Conservation (phyloP, 1,284 basidiomycete genomes). For the Dichomitus squalens region DNA sequence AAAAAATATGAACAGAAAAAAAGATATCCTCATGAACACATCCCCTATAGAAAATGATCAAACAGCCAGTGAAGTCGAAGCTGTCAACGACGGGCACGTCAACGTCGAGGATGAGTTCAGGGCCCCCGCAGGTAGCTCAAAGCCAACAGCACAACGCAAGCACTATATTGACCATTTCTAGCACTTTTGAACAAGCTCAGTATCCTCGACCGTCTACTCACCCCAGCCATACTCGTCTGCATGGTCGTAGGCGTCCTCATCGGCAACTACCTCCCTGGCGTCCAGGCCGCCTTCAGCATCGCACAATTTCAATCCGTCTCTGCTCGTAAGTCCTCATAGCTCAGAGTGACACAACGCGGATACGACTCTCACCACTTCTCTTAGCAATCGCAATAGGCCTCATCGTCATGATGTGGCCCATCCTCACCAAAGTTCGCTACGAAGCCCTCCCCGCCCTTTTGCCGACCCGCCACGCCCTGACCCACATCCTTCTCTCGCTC, state of each 20-base stretch:
- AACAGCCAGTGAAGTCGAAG: no score
- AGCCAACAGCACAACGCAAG: no score
- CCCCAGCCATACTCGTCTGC: conserved; percentile 69
- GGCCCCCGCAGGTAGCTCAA: no score
- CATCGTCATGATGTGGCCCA: conserved; percentile 92
- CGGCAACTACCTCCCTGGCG: conserved; percentile 54
- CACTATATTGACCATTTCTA: conserved; percentile 21
- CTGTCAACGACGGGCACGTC: no score
- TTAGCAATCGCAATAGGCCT: conserved; percentile 77
- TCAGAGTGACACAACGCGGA: no score
- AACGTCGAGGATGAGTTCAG: no score
- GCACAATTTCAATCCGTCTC: conserved; percentile 58
- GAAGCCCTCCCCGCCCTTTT: conserved; percentile 69
- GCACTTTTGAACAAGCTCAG: conserved; percentile 49
- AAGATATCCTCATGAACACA: no score
- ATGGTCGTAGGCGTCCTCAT: conserved; percentile 85
- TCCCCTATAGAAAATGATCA: no score
- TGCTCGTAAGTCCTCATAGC: conserved; percentile 48
- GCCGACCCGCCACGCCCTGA: conserved; percentile 59
- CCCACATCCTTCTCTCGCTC: conserved; percentile 73
- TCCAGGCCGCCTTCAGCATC: conserved; percentile 53
- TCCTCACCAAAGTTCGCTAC: conserved; percentile 80
- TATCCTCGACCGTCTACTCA: conserved; percentile 69
- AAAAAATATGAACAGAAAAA: no score
- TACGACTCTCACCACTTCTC: conserved; percentile 23